Base-by-base conservation (phyloP, 495 filamentous ascomycete genomes). In the Xylaria cubensis region DNA sequence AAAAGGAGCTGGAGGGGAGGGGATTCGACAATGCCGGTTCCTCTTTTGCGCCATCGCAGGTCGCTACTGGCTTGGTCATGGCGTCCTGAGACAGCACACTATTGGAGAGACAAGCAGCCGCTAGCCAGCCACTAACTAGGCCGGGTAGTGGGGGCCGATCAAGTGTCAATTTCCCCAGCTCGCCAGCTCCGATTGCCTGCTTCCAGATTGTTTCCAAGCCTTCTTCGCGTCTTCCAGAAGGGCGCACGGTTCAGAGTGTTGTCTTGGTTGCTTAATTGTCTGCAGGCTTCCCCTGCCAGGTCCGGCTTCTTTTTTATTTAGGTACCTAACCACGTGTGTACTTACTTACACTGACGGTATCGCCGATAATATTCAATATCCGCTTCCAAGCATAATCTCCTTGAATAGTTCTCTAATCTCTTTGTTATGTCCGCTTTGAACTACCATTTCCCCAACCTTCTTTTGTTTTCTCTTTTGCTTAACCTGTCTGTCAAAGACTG, bases 181-280 rank as follows among this genome's bases (percentile, higher is more conserved):
- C 68, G 61, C 59, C 41, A 34, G 48, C 29, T 48, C 69, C 72
- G 65, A 72, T 69, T 69, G 70, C 64, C 73, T 74, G 68, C 21
- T 44, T 39, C 70, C 39, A 42, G 39, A 42, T 10, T 42, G 39
- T 42, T 76, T 78, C 75, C 73, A 76, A 74, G 51, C 70, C 71
- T 79, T 79, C 77, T 79, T 77, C 71, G 75, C 71, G 74, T 42
- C 73, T 79, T 79, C 77, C 69, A 76, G 77, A 79, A 79, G 67
- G 74, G 62, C 19, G 77, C 77, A 79, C 77, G 69, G 77, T 50
- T 73, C 77, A 39, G 50, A 15, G 15, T 64, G 24, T 32, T 61
- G 59, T 77, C 75, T 72, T 67, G 69, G 75, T 36, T 59, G 32
- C 36, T 15, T 34, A 65, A 0, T 53, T 29, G 7, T 56, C 55